Base-by-base conservation (phyloP, 768 basidiomycete species). In the Podaxis pistillaris region DNA sequence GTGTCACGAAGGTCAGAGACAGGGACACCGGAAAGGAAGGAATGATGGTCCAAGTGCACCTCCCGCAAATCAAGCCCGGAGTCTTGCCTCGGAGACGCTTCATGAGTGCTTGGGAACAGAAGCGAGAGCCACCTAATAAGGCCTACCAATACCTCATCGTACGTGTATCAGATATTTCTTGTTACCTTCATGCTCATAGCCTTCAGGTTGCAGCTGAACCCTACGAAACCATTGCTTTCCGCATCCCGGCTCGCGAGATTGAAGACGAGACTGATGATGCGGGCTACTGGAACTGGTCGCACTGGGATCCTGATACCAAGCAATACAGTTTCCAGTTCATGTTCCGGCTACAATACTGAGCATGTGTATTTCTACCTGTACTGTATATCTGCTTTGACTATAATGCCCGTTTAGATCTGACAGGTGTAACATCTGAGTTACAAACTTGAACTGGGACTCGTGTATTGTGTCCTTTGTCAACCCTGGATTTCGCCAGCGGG, bases 301-400 rank as follows among this genome's bases (percentile, higher is more conserved):
- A 98, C 71, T 98, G 96, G 97, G 97, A 98, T 73, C 87, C 92
- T n/a, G 96, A 99, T 73, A 96, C 95, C 56, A 98, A 98, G 76
- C 94, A 97, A 76, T 96, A 95, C 75, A 93, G 89, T 73, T 96
- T 96, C 81, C 96, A 97, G 76, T 96, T 98, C 80, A 91, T 98
- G 88, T 98, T 95, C 79, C 85, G 89, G 68, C 76, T 88, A 65
- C 69, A 75, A 60, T 83, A 82, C 70, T 78, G 66, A 74, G 36
- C 37, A 15, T 41, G 4, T 49, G 41, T 56, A 22, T 47, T 49
- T 47, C 58, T 24, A 41, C 12, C 49, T 56, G 51, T 64, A 51
- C 22, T 44, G 28, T 59, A 33, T 28, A 28, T 38, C 37, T 13
- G 36, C 26, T 58, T 22, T 52, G 15, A 15, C 24, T 57, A 6